Conservation (phyloP, 345 rosid genomes). For the Noccaea bulbosa region DNA sequence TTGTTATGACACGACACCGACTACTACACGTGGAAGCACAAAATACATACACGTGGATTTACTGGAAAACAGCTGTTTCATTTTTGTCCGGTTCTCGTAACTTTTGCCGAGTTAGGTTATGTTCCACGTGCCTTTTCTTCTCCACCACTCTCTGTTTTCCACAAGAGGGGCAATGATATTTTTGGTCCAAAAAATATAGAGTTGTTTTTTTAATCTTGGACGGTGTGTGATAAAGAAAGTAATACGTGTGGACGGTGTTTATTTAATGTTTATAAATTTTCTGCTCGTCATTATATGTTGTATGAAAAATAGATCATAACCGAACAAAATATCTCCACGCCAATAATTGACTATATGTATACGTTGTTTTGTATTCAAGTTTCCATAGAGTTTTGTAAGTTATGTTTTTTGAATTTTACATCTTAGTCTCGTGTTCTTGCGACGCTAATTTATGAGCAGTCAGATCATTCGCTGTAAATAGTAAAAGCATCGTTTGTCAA, state of each 20-base stretch:
- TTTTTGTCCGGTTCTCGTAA: constrained; percentile 20
- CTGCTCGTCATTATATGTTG: constrained; percentile 15
- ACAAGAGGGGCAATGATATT: constrained; percentile 33
- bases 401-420: not conserved
- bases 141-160: constrained; percentile 32
- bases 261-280: constrained; percentile 7
- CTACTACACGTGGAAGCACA: not conserved
- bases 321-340: not conserved
- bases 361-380: constrained; percentile 8
- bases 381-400: not conserved
- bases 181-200: not conserved
- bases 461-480: not conserved
- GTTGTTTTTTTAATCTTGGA: constrained; percentile 31
- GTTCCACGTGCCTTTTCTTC: constrained; percentile 44
- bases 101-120: constrained; percentile 34
- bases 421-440: no score
- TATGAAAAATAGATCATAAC: not conserved
- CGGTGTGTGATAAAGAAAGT: constrained; percentile 35
- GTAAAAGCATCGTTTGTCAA: not conserved
- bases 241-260: constrained; percentile 35
- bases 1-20: constrained; percentile 27
- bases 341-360: constrained; percentile 17
- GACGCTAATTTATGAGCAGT: not conserved
- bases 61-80: constrained; percentile 36
- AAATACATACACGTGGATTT: constrained; percentile 6